Evolutionary conservation across 2,329 filamentous ascomycete genomes (phyloP).

Genomic region (Nectriaceae sp.): DNA sequence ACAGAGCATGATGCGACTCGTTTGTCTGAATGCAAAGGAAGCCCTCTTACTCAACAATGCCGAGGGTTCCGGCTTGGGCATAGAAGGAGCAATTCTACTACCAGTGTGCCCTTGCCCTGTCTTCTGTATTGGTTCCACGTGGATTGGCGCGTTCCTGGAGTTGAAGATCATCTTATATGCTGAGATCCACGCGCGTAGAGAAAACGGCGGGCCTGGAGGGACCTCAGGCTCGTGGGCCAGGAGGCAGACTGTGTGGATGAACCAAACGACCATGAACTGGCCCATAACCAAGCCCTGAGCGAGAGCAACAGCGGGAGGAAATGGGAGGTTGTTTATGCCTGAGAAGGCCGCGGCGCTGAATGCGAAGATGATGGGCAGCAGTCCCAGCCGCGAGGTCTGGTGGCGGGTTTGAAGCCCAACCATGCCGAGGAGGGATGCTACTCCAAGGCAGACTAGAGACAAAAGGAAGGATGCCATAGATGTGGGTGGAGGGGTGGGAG

Average conservation of each 20-base stretch:
- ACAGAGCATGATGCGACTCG: no score
- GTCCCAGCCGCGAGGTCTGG: background rate
- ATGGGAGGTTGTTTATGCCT: constrained; percentile 5
- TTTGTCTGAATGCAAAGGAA: no score
- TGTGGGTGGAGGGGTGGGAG: no score
- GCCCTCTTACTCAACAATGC: no score
- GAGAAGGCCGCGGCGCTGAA: constrained; percentile 2
- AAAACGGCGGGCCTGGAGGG: constrained; percentile 1
- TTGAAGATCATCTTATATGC: constrained; percentile 7
- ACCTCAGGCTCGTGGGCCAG: constrained; percentile 1
- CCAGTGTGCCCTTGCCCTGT: no score
- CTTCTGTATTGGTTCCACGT: no score
- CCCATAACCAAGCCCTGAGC: constrained; percentile 4
- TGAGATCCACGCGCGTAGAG: constrained; percentile 1
- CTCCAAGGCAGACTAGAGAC: constrained; percentile 2
- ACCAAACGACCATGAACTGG: constrained; percentile 5
- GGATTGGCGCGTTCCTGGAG: no score
- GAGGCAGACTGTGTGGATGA: constrained; percentile 2
- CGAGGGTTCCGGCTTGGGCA: no score
- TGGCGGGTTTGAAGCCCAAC: constrained; percentile 6
- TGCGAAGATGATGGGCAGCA: constrained; percentile 4
- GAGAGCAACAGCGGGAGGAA: constrained; percentile 1
- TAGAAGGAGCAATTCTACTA: no score
- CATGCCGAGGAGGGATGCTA: constrained; percentile 2
- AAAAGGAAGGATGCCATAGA: constrained; percentile 3